phyloP scores from a whole-genome alignment of 2,329 filamentous ascomycete genomes.

The Colletotrichum neosansevieriae region DNA sequence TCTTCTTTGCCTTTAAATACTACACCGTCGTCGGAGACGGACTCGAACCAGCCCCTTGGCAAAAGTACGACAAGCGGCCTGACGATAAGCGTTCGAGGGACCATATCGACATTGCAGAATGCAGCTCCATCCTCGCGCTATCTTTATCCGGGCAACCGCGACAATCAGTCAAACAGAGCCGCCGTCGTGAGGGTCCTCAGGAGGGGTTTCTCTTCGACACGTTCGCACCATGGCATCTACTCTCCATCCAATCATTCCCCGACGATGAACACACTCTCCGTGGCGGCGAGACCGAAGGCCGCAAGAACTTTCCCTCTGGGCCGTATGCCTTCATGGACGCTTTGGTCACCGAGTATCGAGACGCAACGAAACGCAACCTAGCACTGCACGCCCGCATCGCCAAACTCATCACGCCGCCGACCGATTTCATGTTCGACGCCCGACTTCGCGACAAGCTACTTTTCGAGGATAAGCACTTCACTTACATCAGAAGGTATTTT shows the following conservation, averaged over 20 bases:
- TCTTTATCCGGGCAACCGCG: constrained; percentile 65
- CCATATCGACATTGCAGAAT: constrained; percentile 71
- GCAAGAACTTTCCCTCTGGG: constrained; percentile 69
- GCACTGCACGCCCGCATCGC: constrained; percentile 69
- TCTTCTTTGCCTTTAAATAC: constrained; percentile 75
- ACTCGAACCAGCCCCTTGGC: constrained; percentile 70
- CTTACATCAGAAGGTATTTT: constrained; percentile 72
- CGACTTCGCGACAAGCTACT: constrained; percentile 67
- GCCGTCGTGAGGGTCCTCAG: constrained; percentile 58
- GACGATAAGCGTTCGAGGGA: constrained; percentile 53
- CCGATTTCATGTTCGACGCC: constrained; percentile 69
- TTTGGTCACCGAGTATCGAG: constrained; percentile 69
- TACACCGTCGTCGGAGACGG: constrained; percentile 70
- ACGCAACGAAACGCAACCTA: constrained; percentile 69
- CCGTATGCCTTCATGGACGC: constrained; percentile 72
- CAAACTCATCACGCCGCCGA: constrained; percentile 69
- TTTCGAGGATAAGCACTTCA: constrained; percentile 72
- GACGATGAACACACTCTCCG: constrained; percentile 69
- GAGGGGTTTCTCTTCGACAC: constrained; percentile 68
- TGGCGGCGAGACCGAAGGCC: constrained; percentile 61
- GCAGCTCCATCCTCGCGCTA: constrained; percentile 69
- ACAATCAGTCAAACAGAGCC: constrained; percentile 61
- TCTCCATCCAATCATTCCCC: constrained; percentile 69
- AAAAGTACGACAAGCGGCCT: constrained; percentile 63
- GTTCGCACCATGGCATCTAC: constrained; percentile 71